Base-by-base conservation (phyloP, 306 rosid species). In the Phaseolus lunatus region DNA sequence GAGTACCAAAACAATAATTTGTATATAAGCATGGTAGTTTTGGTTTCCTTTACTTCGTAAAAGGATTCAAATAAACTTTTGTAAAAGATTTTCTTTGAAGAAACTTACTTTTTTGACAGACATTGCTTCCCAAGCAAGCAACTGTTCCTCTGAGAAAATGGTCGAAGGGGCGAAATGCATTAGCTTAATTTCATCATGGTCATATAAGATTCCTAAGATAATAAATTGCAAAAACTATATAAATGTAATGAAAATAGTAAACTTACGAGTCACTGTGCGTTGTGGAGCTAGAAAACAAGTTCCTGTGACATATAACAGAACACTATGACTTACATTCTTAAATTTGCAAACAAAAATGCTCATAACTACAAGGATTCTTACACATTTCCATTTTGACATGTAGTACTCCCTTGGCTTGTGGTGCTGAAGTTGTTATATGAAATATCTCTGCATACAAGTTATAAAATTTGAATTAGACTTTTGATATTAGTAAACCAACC, bases 371-470 rank as follows among this genome's bases (percentile, higher is more conserved):
- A 26, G 71, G 20, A 43, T 57, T 72, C 97, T 89, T 88, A 91
- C 97, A 76, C 61, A 8, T 31, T 70, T 66, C 73, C 78, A 9
- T 33, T 13, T 54, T 76, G 69, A 77, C 97, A 91, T 67, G 49
- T 8, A 37, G 33, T 48, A 31, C 22, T 76, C 52, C n/a, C 75
- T 27, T 77, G 44, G 68, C 6, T 71, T 73, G 41, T 49, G 4
- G n/a, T 16, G 57, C 84, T 82, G 58, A 92, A 83, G 75, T 83
- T 83, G 79, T 92, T 92, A 67, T 86, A 92, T 72, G 97, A 90
- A 78, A 92, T 58, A 86, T 92, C 97, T 50, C 97, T 92, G 77
- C 27, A 39, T 43, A 73, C 77, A 83, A 72, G 63, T 48, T 16
- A 85, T 31, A 61, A 70, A 63, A 59, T 52, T 82, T 61, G 50